Evolutionary conservation across 768 basidiomycete genomes (phyloP).

Genomic region (Mycena epipterygia): DNA sequence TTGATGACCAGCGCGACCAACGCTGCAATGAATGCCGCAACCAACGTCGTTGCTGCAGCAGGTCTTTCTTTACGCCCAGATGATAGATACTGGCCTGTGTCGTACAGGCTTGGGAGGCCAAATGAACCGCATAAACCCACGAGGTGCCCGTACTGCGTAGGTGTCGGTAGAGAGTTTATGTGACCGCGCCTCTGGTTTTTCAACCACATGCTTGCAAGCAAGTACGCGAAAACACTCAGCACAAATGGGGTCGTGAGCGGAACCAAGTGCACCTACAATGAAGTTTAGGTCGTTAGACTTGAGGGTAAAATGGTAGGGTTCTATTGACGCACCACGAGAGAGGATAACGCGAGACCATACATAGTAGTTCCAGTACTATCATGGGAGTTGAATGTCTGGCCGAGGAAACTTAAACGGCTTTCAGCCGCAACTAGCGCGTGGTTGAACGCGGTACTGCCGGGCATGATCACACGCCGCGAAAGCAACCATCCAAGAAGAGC

Average conservation of each 20-base stretch:
- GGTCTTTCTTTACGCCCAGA: neutral
- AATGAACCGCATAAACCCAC: slow-evolving; percentile 21
- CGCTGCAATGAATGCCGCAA: neutral
- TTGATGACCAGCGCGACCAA: neutral
- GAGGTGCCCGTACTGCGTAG: slow-evolving; percentile 21
- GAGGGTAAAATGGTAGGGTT: neutral
- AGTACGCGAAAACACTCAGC: slow-evolving; percentile 16
- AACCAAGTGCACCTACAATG: slow-evolving; percentile 5
- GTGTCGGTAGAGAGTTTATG: slow-evolving; percentile 12
- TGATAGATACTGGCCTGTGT: slow-evolving; percentile 13
- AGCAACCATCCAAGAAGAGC: slow-evolving; percentile 11
- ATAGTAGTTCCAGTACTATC: neutral
- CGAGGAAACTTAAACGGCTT: neutral
- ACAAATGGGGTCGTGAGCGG: slow-evolving; percentile 11
- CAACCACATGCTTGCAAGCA: slow-evolving; percentile 14
- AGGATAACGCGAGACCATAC: slow-evolving; percentile 21
- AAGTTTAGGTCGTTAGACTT: neutral
- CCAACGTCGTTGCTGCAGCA: neutral
- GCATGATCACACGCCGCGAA: neutral
- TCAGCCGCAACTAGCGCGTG: slow-evolving; percentile 10
- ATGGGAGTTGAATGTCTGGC: neutral
- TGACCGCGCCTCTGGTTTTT: slow-evolving; percentile 1
- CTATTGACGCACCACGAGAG: slow-evolving; percentile 11
- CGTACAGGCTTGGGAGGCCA: slow-evolving; percentile 1
- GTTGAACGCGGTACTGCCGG: neutral